Conservation (phyloP, 2,329 filamentous ascomycete genomes). For the Xylaria sp. region DNA sequence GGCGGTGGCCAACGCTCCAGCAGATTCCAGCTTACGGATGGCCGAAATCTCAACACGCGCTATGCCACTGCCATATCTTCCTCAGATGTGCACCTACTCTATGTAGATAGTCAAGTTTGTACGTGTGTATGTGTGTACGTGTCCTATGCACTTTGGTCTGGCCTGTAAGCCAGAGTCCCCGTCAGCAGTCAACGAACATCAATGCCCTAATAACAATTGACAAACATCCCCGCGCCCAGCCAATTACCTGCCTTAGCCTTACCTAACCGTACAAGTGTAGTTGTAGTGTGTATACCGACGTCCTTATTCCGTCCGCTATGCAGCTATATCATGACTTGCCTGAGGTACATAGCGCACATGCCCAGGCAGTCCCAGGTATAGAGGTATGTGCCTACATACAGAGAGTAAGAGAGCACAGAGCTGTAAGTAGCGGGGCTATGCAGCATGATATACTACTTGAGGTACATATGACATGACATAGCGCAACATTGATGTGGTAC, state of each 20-base stretch:
- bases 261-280: not conserved
- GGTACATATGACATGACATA: not conserved
- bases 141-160: slow-evolving; percentile 10
- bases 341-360: not conserved
- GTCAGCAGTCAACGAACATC: slow-evolving; percentile 14
- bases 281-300: no score
- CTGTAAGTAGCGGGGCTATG: not conserved
- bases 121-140: not conserved
- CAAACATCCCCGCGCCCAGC: not conserved
- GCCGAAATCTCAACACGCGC: slow-evolving; percentile 1
- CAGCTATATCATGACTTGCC: not conserved
- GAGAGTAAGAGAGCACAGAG: not conserved
- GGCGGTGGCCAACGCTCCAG: not conserved
- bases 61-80: slow-evolving; percentile 7
- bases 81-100: slow-evolving; percentile 12
- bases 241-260: not conserved
- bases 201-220: not conserved
- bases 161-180: slow-evolving; percentile 7
- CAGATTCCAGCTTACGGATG: not conserved
- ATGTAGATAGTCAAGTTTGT: slow-evolving; percentile 9
- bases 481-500: not conserved
- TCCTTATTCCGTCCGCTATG: not conserved
- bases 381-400: not conserved
- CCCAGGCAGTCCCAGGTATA: no score
- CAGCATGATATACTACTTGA: not conserved